These are phyloP conservation scores for Mortierella sp. DNA, from an alignment of 371 early-diverging fungal species.

Conservation along the genomic window DNA sequence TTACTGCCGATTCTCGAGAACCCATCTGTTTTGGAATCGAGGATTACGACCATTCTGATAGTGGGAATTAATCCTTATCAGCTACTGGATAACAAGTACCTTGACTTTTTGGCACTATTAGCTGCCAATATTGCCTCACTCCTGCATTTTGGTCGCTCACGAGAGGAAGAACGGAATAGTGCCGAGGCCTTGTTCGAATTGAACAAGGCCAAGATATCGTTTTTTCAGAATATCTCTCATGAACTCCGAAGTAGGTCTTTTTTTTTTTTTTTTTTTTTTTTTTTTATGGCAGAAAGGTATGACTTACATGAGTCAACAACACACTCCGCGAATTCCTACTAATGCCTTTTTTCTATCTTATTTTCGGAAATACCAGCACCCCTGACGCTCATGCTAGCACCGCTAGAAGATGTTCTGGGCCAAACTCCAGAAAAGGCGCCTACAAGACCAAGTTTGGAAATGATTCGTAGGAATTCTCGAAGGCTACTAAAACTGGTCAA, in stretches of 20 bases:
- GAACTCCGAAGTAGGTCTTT: constrained; percentile 48
- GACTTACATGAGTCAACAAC: not conserved
- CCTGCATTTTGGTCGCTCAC: constrained; percentile 41
- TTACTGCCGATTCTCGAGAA: constrained; percentile 47
- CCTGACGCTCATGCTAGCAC: constrained; percentile 59
- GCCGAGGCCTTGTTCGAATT: constrained; percentile 51
- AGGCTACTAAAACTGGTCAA: constrained; percentile 61
- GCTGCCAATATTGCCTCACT: constrained; percentile 44
- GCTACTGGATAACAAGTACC: constrained; percentile 47
- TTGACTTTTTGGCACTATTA: constrained; percentile 51
- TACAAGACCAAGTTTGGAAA: constrained; percentile 26
- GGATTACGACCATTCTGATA: constrained; percentile 46
- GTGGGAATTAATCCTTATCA: constrained; percentile 49
- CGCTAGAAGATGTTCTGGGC: constrained; percentile 56
- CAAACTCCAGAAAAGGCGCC: constrained; percentile 36
- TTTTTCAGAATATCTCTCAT: constrained; percentile 55
- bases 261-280: too few species aligned
- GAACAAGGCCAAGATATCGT: constrained; percentile 55
- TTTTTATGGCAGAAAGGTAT: not conserved
- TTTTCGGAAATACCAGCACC: constrained; percentile 44
- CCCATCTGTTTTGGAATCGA: constrained; percentile 28
- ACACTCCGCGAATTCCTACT: not conserved
- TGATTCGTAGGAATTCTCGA: constrained; percentile 56
- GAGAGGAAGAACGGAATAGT: constrained; percentile 55
- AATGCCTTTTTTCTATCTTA: constrained; percentile 7